These are phyloP conservation scores for Bathelium albidoporum DNA, from an alignment of 495 filamentous ascomycete genomes.

Conservation along the genomic window DNA sequence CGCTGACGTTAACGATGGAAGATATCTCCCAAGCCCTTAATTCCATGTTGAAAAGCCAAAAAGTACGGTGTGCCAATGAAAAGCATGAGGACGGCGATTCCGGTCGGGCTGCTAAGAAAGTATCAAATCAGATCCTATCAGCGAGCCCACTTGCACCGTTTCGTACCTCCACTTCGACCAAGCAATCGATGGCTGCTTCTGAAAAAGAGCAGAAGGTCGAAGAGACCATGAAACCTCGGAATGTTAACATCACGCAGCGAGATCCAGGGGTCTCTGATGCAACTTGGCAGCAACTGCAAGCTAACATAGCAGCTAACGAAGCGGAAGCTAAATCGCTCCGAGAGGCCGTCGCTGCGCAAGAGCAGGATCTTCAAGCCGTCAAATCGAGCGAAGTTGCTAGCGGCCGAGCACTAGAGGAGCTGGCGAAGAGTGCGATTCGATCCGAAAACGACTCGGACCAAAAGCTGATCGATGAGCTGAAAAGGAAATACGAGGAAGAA, in stretches of 20 bases:
- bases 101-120: not conserved
- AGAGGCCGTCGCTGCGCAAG: conserved; percentile 1
- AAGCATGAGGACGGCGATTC: no score
- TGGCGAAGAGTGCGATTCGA: conserved; percentile 10
- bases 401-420: no score
- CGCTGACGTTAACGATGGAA: conserved; percentile 7
- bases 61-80: not conserved
- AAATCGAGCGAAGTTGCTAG: no score
- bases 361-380: no score
- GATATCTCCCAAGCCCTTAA: no score
- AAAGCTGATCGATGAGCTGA: conserved; percentile 10
- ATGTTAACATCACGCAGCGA: not conserved
- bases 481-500: conserved; percentile 10
- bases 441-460: conserved; percentile 7
- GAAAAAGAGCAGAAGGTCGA: not conserved
- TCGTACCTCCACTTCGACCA: not conserved
- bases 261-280: conserved; percentile 15
- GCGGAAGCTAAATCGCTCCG: not conserved
- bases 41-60: no score
- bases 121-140: not conserved
- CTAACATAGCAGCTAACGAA: conserved; percentile 10
- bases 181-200: not conserved
- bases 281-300: conserved; percentile 15
- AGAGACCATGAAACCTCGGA: not conserved
- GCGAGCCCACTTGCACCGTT: not conserved